phyloP scores from a whole-genome alignment of 2,329 filamentous ascomycete species.

The Pseudocercospora pini-densiflorae region DNA sequence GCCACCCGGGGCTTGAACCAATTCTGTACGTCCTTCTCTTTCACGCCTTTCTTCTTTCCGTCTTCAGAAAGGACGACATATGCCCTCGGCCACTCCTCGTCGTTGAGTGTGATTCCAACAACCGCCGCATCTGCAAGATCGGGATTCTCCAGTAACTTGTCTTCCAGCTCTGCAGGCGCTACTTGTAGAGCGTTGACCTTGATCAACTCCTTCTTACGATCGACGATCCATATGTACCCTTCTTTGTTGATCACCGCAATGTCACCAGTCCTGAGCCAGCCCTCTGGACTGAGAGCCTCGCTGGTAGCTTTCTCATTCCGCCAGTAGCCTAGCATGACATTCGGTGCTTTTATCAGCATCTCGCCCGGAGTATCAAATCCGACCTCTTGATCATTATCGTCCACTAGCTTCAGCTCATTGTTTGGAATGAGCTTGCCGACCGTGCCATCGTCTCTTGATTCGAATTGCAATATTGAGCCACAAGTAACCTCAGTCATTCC shows the following conservation, averaged over 20 bases:
- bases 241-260: conserved; percentile 39
- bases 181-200: conserved; percentile 48
- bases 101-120: conserved; percentile 57
- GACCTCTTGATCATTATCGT: conserved; percentile 49
- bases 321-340: conserved; percentile 49
- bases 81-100: conserved; percentile 58
- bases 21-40: conserved; percentile 41
- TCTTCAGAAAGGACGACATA: conserved; percentile 58
- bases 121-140: conserved; percentile 60
- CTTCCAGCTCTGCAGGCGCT: conserved; percentile 38
- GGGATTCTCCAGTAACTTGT: conserved; percentile 56
- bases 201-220: conserved; percentile 40
- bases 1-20: conserved; percentile 46
- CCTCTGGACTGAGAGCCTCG: conserved; percentile 43
- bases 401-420: conserved; percentile 44
- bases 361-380: conserved; percentile 44
- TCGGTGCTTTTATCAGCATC: conserved; percentile 46
- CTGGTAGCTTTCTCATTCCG: conserved; percentile 46
- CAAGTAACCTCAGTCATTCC: conserved; percentile 49
- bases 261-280: conserved; percentile 46
- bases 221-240: conserved; percentile 43
- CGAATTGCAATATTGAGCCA: conserved; percentile 45
- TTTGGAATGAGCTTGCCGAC: conserved; percentile 48
- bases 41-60: conserved; percentile 44
- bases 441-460: conserved; percentile 41